phyloP scores from a whole-genome alignment of 345 rosid genomes.

The Linum trigynum region DNA sequence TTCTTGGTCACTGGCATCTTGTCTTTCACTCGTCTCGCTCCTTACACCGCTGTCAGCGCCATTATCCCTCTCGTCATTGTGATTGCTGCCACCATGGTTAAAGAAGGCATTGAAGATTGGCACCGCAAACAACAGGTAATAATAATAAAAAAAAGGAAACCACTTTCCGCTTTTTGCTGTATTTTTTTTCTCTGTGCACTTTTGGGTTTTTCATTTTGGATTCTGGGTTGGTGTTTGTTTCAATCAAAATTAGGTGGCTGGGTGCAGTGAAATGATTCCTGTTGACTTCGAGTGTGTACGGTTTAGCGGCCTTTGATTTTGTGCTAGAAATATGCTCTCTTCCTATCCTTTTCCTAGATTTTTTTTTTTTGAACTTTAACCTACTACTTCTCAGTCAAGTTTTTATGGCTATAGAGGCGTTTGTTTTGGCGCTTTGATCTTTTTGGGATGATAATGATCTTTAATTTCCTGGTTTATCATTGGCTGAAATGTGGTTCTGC shows the following conservation, averaged over 20 bases:
- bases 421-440: too few relatives aligned
- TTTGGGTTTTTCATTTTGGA: constrained; percentile 3
- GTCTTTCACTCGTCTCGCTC: constrained; percentile 71
- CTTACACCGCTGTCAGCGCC: constrained; percentile 68
- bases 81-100: constrained; percentile 77
- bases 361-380: too few relatives aligned
- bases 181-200: not conserved
- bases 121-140: constrained; percentile 68
- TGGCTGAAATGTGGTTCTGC: not conserved
- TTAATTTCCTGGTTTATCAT: not conserved
- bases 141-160: not conserved
- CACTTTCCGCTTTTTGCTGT: too few relatives aligned
- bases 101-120: constrained; percentile 86
- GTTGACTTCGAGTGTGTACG: not conserved
- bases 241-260: not conserved
- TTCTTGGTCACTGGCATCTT: constrained; percentile 72
- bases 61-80: constrained; percentile 78
- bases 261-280: not conserved
- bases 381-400: too few relatives aligned
- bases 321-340: too few relatives aligned
- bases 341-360: too few relatives aligned
- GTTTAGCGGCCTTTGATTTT: not conserved
- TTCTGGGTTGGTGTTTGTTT: not conserved
- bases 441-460: not conserved
- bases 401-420: too few relatives aligned